A percentile compares a stretch with the other conserved stretches of the same genome.
These are phyloP conservation scores for Sporothrix luriei DNA, from an alignment of 2,329 filamentous ascomycete genomes.

Conservation along the genomic window DNA sequence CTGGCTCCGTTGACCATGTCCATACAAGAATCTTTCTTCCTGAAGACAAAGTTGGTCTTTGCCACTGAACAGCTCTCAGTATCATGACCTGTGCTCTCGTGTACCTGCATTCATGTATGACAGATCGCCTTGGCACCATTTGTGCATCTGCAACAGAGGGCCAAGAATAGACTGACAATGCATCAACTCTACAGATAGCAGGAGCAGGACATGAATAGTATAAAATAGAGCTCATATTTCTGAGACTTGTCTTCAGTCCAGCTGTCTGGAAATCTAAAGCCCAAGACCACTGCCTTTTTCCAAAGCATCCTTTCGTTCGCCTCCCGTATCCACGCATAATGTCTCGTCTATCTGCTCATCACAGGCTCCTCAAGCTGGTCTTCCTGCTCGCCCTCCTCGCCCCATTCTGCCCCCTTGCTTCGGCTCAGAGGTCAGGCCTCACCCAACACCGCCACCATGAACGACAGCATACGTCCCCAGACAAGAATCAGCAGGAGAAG, in stretches of 20 bases:
- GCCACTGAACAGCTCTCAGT: too few relatives aligned
- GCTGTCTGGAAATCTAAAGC: neutral
- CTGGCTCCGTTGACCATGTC: too few relatives aligned
- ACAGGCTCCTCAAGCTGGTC: neutral
- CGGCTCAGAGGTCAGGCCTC: neutral
- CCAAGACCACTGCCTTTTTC: neutral
- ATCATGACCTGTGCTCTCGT: neutral
- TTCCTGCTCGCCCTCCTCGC: neutral
- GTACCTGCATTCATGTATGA: neutral
- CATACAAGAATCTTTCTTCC: too few relatives aligned
- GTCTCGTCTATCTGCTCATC: neutral
- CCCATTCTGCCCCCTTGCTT: neutral
- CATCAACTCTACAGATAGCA: too few relatives aligned
- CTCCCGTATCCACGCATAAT: neutral
- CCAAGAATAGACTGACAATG: neutral
- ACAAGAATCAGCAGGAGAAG: too few relatives aligned
- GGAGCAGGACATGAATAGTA: too few relatives aligned
- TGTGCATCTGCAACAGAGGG: neutral
- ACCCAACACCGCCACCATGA: neutral
- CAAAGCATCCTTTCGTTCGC: neutral
- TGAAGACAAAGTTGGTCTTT: neutral
- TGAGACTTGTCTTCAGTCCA: neutral
- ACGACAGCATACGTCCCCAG: neutral
- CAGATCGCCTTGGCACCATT: neutral
- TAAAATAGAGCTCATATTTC: neutral